A percentile compares a stretch with the other conserved stretches of the same genome.
These are phyloP conservation scores for Corylus heterophylla DNA, from an alignment of 306 rosid genomes.

Conservation along the genomic window DNA sequence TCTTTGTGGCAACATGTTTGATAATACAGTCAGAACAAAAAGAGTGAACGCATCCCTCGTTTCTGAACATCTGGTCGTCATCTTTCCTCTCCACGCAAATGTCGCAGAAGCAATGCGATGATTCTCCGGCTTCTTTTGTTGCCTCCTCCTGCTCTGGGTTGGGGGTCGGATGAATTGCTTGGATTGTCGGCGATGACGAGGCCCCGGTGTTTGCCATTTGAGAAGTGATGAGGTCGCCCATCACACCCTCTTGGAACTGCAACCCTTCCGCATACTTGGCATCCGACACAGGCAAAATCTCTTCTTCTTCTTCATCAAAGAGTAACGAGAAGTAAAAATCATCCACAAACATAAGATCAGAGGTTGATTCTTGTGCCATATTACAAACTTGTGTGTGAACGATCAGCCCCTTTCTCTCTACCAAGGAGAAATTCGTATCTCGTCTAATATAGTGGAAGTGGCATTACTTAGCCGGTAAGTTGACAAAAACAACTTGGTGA, in stretches of 20 bases:
- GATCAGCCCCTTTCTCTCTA: neutral
- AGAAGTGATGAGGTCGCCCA: conserved; percentile 24
- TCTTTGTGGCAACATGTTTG: conserved; percentile 53
- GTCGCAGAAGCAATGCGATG: conserved; percentile 35
- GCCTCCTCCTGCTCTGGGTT: neutral
- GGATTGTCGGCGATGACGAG: neutral
- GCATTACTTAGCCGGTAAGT: no score
- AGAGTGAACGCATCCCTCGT: conserved; percentile 38
- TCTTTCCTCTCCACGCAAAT: conserved; percentile 46
- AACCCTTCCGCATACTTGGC: conserved; percentile 40
- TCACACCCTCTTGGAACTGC: conserved; percentile 52
- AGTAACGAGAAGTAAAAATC: conserved; percentile 40
- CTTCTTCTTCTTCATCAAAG: conserved; percentile 14
- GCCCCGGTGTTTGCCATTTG: neutral
- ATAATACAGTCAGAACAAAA: conserved; percentile 51
- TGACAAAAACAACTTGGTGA: neutral
- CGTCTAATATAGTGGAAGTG: neutral
- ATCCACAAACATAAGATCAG: conserved; percentile 20
- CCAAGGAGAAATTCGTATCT: neutral
- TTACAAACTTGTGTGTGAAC: neutral
- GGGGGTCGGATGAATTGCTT: neutral
- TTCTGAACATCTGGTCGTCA: conserved; percentile 35
- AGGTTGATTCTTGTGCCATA: conserved; percentile 29
- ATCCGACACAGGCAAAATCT: conserved; percentile 26
- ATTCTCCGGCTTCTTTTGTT: neutral